These are phyloP conservation scores for Phytophthora aleatoria DNA, from an alignment of 352 stramenopile genomes.

Conservation along the genomic window DNA sequence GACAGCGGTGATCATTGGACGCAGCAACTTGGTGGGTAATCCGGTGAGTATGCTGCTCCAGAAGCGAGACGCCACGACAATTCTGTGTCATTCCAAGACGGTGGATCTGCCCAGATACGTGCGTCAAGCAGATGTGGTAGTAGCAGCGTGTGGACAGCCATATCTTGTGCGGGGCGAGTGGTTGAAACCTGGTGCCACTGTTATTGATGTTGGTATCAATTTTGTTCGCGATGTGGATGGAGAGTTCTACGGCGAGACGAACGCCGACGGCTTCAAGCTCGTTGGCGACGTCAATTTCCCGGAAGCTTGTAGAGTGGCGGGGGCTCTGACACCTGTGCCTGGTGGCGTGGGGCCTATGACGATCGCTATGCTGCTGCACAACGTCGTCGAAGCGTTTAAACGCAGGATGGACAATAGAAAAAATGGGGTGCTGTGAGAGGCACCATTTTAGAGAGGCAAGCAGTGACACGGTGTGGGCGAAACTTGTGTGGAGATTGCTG, in stretches of 20 bases:
- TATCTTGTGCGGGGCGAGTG: slow-evolving; percentile 95
- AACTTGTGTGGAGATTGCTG: neutral
- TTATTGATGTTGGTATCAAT: slow-evolving; percentile 99
- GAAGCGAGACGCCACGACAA: slow-evolving; percentile 97
- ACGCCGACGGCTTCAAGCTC: slow-evolving; percentile 93
- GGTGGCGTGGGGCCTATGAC: slow-evolving; percentile 99
- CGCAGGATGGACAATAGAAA: slow-evolving; percentile 53
- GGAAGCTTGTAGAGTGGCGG: slow-evolving; percentile 81
- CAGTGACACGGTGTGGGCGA: neutral
- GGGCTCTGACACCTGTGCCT: slow-evolving; percentile 97
- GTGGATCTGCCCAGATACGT: slow-evolving; percentile 89
- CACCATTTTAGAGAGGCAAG: neutral
- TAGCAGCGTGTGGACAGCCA: slow-evolving; percentile 95
- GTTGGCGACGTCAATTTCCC: slow-evolving; percentile 97
- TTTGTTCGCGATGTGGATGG: slow-evolving; percentile 83
- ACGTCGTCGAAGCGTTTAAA: slow-evolving; percentile 82
- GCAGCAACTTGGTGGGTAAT: slow-evolving; percentile 98
- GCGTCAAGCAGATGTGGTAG: slow-evolving; percentile 95
- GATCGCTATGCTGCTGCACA: slow-evolving; percentile 94
- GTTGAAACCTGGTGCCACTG: slow-evolving; percentile 96
- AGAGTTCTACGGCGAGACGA: slow-evolving; percentile 60
- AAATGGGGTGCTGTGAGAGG: slow-evolving; percentile 23
- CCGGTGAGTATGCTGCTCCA: slow-evolving; percentile 96
- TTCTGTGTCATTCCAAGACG: slow-evolving; percentile 97
- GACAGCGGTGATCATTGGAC: slow-evolving; percentile 96